Evolutionary conservation across 176 grass and related monocot genomes (phyloP), one percentile per base, ranked within the genome.

Genomic region (Oryza glumipatula): DNA sequence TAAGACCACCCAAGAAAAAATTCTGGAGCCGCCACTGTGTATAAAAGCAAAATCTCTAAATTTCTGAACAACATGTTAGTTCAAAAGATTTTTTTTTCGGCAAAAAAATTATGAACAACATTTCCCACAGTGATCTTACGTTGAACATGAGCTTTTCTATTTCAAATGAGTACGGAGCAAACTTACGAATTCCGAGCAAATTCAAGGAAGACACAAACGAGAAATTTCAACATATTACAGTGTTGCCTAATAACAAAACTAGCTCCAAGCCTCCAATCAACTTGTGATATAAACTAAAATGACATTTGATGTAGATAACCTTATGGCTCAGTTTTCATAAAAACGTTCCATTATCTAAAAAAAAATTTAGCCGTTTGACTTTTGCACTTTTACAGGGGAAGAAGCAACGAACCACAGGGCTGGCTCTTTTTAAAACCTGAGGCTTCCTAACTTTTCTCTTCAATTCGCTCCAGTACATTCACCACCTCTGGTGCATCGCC

Each of bases 311-410:
- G 54, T 10, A 10, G 43, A 65, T 80, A 38, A 70, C 48, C 13
- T 56, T 4, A 9, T 66, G 60, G 60, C 17, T 80, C 67, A n/a
- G 77, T 86, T 74, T 74, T 86, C 77, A 39, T 21, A 6, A 58
- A 21, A 6, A 4, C 17, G 1, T 58, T 58, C 17, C 52, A 58
- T 36, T 8, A 56, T 56, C 5, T 21, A 2, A 70, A 77, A 69
- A 33, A 84, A 80, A 38, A 38, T 7, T 70, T 65, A 54, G 67
- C 88, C 78, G 83, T 90, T 90, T 90, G 84, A 90, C 74, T 44
- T 43, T 44, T 44, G 43, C 43, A 44, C 39, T 41, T 78, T 80
- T 80, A 35, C 73, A 77, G 35, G 56, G 35, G 7, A 52, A 26
- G 5, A n/a, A 4, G 67, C 75, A 19, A 72, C 75, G 66, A 70